phyloP scores from a whole-genome alignment of 225 moss, liverwort and hornwort species.

The Climacium dendroides region DNA sequence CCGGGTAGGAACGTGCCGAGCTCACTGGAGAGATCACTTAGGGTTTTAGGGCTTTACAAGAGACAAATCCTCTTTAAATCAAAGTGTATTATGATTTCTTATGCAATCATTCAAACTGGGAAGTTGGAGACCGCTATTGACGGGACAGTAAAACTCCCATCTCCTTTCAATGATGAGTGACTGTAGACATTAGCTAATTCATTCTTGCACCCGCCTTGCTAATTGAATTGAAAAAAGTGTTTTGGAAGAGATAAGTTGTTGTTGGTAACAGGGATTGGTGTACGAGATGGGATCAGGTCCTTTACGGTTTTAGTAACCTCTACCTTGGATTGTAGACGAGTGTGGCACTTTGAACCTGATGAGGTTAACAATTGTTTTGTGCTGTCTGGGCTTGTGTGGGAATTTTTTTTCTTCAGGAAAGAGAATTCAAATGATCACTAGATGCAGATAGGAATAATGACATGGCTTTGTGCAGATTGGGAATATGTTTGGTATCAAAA shows the following conservation, averaged over 20 bases:
- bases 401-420: not conserved
- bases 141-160: no score
- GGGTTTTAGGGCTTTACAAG: not conserved
- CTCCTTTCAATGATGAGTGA: not conserved
- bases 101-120: not conserved
- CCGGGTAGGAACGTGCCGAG: no score
- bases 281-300: not conserved
- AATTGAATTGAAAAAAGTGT: not conserved
- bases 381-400: not conserved
- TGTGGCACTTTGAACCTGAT: not conserved
- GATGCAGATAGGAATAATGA: not conserved
- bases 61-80: not conserved
- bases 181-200: not conserved
- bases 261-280: no score
- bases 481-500: slow-evolving; percentile 57
- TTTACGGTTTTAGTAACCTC: not conserved
- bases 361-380: not conserved
- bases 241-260: not conserved
- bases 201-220: not conserved
- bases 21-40: not conserved
- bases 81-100: not conserved
- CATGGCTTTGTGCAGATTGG: slow-evolving; percentile 52
- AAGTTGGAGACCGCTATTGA: not conserved
- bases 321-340: not conserved
- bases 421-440: not conserved